phyloP scores from a whole-genome alignment of 176 grass and related monocot species.

The Echinochloa phyllopogon region DNA sequence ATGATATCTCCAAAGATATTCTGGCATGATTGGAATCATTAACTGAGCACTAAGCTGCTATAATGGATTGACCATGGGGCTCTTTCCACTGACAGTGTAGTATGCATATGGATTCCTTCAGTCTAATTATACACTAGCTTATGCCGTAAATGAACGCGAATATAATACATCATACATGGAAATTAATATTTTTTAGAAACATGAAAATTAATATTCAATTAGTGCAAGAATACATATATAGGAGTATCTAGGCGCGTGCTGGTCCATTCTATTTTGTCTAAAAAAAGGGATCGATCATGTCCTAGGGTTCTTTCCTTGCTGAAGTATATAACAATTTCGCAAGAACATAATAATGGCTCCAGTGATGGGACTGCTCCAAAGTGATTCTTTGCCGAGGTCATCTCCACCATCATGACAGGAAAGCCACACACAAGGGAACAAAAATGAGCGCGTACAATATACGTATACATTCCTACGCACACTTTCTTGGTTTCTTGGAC shows the following conservation, averaged over 20 bases:
- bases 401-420: slow-evolving; percentile 45
- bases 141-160: background rate
- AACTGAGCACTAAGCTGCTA: slow-evolving; percentile 26
- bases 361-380: slow-evolving; percentile 57
- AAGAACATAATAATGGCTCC: slow-evolving; percentile 44
- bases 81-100: background rate
- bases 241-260: background rate
- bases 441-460: slow-evolving; percentile 33
- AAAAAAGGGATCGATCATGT: background rate
- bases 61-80: slow-evolving; percentile 29
- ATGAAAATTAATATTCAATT: background rate
- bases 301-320: slow-evolving; percentile 17
- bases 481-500: slow-evolving; percentile 17
- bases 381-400: slow-evolving; percentile 60
- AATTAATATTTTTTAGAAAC: too few species aligned
- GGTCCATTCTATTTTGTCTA: background rate
- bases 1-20: slow-evolving; percentile 33
- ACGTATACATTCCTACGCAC: slow-evolving; percentile 17
- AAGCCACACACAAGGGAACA: slow-evolving; percentile 52
- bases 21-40: slow-evolving; percentile 41
- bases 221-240: background rate
- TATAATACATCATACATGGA: background rate
- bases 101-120: background rate
- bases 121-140: background rate
- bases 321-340: slow-evolving; percentile 6